A percentile compares a stretch with the other conserved stretches of the same genome.
phyloP scores from a whole-genome alignment of 2,329 filamentous ascomycete species.

The Fusarium equiseti region DNA sequence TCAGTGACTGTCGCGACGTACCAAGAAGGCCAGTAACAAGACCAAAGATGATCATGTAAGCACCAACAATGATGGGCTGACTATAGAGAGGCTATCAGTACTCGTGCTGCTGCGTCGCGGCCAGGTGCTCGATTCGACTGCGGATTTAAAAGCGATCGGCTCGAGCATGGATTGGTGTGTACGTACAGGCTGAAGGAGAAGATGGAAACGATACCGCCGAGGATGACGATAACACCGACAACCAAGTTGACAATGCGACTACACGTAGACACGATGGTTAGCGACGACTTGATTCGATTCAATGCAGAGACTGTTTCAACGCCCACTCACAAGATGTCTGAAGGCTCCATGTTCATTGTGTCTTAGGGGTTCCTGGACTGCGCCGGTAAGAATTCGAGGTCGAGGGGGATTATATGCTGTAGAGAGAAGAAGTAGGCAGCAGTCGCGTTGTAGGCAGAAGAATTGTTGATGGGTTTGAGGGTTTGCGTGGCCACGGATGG shows the following conservation, averaged over 20 bases:
- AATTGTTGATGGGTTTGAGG: constrained; percentile 35
- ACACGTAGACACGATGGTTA: constrained; percentile 52
- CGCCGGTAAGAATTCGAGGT: constrained; percentile 25
- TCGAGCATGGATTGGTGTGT: not conserved
- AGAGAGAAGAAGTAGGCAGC: constrained; percentile 40
- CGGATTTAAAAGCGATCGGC: constrained; percentile 2
- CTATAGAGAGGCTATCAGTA: constrained; percentile 40
- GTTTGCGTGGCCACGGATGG: constrained; percentile 32
- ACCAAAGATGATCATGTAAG: constrained; percentile 93
- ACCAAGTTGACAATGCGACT: constrained; percentile 96
- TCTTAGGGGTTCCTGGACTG: constrained; percentile 10
- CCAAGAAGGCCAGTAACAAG: constrained; percentile 77
- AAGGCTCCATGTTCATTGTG: constrained; percentile 80
- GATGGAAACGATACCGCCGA: constrained; percentile 84
- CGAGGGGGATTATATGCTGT: constrained; percentile 16
- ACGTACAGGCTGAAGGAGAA: constrained; percentile 72
- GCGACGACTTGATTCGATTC: constrained; percentile 43
- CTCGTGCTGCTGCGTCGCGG: not conserved
- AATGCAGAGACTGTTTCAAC: not conserved
- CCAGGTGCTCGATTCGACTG: not conserved
- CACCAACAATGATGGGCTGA: constrained; percentile 76
- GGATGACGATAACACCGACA: constrained; percentile 86
- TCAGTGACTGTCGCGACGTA: constrained; percentile 47
- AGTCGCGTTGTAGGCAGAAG: constrained; percentile 37
- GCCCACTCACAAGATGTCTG: constrained; percentile 83